Conservation (phyloP, 257 asterid genomes). For the Nicotiana noctiflora region DNA sequence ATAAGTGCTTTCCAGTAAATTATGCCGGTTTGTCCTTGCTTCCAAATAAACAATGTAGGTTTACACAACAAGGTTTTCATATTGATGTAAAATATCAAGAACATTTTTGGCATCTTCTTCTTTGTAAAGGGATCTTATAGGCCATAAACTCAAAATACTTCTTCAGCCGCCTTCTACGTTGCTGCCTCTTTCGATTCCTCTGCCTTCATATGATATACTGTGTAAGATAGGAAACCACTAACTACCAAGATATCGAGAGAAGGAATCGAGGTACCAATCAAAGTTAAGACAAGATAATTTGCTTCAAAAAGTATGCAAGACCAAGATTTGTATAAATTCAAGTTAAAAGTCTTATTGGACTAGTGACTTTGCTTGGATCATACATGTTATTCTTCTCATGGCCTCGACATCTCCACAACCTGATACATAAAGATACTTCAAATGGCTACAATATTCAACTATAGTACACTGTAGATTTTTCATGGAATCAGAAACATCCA, state of each 20-base stretch:
- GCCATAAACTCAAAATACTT: not conserved
- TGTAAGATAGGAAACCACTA: not conserved
- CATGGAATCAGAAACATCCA: no score
- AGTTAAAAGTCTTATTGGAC: no score
- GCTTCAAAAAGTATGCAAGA: no score
- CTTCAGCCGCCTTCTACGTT: not conserved
- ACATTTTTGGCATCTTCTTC: not conserved
- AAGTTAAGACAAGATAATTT: no score
- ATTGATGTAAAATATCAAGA: not conserved
- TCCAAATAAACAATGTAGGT: not conserved
- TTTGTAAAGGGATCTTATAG: no score
- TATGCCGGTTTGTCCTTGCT: not conserved
- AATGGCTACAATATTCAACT: not conserved
- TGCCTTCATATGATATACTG: not conserved
- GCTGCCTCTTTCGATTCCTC: not conserved
- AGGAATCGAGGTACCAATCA: no score
- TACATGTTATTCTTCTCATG: not conserved
- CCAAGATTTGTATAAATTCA: no score
- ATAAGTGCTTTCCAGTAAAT: not conserved
- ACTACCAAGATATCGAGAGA: not conserved
- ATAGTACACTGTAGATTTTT: no score
- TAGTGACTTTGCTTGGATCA: no score
- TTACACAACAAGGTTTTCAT: not conserved
- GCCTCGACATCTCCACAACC: not conserved
- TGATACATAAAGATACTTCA: not conserved